Evolutionary conservation across 1,139 yeast species (phyloP), one percentile per base, ranked within the genome.

Genomic region (Debaryomyces psychrophilus): DNA sequence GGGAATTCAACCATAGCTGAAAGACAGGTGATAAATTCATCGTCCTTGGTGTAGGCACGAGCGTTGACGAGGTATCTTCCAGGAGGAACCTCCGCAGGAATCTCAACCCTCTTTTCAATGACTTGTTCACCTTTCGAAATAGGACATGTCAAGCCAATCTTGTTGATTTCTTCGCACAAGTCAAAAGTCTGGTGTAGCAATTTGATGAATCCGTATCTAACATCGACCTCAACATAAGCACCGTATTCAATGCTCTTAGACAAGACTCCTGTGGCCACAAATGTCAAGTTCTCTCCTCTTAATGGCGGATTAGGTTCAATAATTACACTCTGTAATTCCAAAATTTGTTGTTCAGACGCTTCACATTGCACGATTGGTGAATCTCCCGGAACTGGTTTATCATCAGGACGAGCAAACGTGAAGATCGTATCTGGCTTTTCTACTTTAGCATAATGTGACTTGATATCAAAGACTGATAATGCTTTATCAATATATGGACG

Each of bases 71-170:
- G 70, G 70, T 93, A 93, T 64, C 81, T 86, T 37, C 98, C 99
- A 25, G 98, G 97, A 49, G 99, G 98, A 22, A 92, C 96, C 66
- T 90, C 95, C n/a, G 77, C 73, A 15, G 99, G 99, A 51, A 93
- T 81, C 57, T 84, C 92, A 28, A 93, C 95, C 39, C 73, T 68
- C 67, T 90, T 90, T 31, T 77, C 67, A 50, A 93, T 70, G 44
- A 73, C 69, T 57, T 89, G 85, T 45, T 70, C 65, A 5, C 98
- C 99, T 55, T 81, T 72, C 45, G 73, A 61, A 47, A 93, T 68
- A 2, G 99, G 99, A 64, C 99, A 93, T 44, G 74, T 75, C 64
- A 85, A 69, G 60, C 88, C 96, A 41, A 90, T 92, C 59, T 90
- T 87, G 47, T 82, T 81, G 50, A 90, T 76, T 62, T 90, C 87